These are phyloP conservation scores for Clitocybe nebularis DNA, from an alignment of 1,284 basidiomycete species.

Conservation along the genomic window DNA sequence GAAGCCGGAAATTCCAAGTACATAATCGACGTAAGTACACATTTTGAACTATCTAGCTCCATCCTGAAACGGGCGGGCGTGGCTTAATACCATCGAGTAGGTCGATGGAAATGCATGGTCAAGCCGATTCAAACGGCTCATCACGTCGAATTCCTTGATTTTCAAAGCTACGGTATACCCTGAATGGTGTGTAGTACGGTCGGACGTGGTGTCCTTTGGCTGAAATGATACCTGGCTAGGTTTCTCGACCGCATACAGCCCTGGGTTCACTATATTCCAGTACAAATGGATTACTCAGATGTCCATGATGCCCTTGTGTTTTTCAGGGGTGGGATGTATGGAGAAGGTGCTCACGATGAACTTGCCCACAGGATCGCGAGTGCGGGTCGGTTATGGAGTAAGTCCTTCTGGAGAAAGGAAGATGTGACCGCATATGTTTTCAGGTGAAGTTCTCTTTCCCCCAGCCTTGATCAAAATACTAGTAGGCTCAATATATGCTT, in stretches of 20 bases:
- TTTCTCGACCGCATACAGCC: constrained; percentile 44
- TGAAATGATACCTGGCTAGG: constrained; percentile 17
- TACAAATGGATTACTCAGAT: constrained; percentile 54
- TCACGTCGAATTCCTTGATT: constrained; percentile 58
- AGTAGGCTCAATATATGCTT: neutral
- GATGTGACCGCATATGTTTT: constrained; percentile 68
- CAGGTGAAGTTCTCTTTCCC: constrained; percentile 32
- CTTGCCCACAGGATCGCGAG: constrained; percentile 52
- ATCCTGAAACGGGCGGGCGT: too few species aligned
- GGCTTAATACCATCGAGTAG: constrained; percentile 28
- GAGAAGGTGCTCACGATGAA: constrained; percentile 50
- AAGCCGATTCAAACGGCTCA: constrained; percentile 61
- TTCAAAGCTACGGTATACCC: constrained; percentile 65
- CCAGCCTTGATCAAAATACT: neutral
- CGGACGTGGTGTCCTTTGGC: neutral
- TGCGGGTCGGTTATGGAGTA: constrained; percentile 54
- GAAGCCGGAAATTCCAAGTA: constrained; percentile 64
- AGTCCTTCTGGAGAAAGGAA: constrained; percentile 54
- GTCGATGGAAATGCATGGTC: constrained; percentile 72
- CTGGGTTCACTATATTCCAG: constrained; percentile 65
- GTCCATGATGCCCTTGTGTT: constrained; percentile 58
- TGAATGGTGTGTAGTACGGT: constrained; percentile 47
- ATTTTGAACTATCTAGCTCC: too few species aligned
- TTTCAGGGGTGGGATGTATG: constrained; percentile 51
- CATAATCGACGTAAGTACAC: constrained; percentile 55